A percentile compares a stretch with the other conserved stretches of the same genome.
Conservation (phyloP, 2,329 filamentous ascomycete genomes). For the Microcyclospora tardicrescens region DNA sequence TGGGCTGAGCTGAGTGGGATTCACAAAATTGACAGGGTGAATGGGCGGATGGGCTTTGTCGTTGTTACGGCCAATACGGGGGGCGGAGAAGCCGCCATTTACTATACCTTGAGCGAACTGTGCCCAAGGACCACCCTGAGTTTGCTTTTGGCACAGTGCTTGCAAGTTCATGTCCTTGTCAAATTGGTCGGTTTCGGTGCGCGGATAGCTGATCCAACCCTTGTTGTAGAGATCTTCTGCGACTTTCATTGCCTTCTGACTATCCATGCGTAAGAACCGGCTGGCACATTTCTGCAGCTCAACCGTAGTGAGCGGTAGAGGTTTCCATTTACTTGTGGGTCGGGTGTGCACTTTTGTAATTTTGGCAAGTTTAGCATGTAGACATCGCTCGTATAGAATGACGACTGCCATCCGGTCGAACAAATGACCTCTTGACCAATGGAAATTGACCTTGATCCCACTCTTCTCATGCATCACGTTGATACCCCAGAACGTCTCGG, state of each 20-base stretch:
- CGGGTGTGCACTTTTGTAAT: slow-evolving; percentile 82
- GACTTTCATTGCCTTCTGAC: slow-evolving; percentile 74
- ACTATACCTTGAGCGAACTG: slow-evolving; percentile 62
- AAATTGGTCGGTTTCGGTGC: slow-evolving; percentile 94
- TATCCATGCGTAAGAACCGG: slow-evolving; percentile 75
- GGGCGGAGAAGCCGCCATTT: slow-evolving; percentile 65
- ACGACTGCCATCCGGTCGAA: slow-evolving; percentile 77
- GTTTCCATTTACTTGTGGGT: slow-evolving; percentile 87
- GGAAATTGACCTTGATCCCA: slow-evolving; percentile 66
- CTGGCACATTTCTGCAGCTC: slow-evolving; percentile 95
- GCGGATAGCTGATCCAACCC: slow-evolving; percentile 93
- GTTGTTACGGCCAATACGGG: slow-evolving; percentile 73
- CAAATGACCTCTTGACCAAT: slow-evolving; percentile 67
- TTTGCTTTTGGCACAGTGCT: slow-evolving; percentile 71
- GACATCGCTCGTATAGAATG: slow-evolving; percentile 74
- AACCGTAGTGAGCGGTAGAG: slow-evolving; percentile 84
- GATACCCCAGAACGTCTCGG: slow-evolving; percentile 87
- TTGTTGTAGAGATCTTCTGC: slow-evolving; percentile 84
- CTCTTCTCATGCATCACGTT: slow-evolving; percentile 69
- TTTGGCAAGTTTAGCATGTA: slow-evolving; percentile 61
- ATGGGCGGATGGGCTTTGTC: slow-evolving; percentile 97
- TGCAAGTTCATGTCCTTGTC: slow-evolving; percentile 78
- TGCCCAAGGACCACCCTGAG: slow-evolving; percentile 64
- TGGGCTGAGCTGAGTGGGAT: slow-evolving; percentile 45
- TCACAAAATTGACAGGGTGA: slow-evolving; percentile 80